Conservation (phyloP, 2,329 filamentous ascomycete genomes). For the Colletotrichum godetiae region DNA sequence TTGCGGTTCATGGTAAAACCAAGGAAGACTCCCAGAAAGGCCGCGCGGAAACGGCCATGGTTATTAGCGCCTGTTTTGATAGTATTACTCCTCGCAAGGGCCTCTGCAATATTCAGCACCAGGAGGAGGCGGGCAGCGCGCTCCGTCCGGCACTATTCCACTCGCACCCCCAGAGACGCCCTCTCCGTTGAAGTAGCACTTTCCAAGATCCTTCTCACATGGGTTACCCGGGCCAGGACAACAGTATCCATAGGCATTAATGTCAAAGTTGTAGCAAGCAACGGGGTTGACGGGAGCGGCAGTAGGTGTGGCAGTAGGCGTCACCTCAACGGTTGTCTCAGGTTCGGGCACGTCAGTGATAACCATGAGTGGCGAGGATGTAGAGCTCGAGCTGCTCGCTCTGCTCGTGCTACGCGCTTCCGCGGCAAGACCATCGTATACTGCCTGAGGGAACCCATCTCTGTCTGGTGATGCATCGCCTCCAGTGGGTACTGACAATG, state of each 20-base stretch:
- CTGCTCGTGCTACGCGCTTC: neutral
- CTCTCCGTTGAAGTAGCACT: neutral
- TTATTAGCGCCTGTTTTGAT: neutral
- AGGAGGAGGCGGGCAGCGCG: neutral
- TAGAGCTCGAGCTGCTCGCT: neutral
- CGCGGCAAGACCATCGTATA: neutral
- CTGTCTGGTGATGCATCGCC: neutral
- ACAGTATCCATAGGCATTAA: conserved; percentile 2
- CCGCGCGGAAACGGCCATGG: neutral
- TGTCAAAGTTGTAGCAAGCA: conserved; percentile 16
- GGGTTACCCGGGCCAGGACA: neutral
- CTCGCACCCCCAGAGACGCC: conserved; percentile 2
- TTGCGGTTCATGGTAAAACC: neutral
- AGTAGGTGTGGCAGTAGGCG: neutral
- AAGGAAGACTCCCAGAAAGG: neutral
- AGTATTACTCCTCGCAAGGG: neutral
- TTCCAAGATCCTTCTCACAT: neutral
- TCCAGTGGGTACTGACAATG: neutral
- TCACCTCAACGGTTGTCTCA: neutral
- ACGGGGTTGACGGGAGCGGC: neutral
- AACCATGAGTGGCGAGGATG: neutral
- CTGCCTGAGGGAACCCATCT: neutral
- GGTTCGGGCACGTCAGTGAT: neutral
- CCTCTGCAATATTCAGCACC: conserved; percentile 3
- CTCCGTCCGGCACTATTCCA: neutral